Percentiles rank a stretch among this genome's conserved stretches.
phyloP scores from a whole-genome alignment of 2,329 filamentous ascomycete species.

The Fusarium oligoseptatum region DNA sequence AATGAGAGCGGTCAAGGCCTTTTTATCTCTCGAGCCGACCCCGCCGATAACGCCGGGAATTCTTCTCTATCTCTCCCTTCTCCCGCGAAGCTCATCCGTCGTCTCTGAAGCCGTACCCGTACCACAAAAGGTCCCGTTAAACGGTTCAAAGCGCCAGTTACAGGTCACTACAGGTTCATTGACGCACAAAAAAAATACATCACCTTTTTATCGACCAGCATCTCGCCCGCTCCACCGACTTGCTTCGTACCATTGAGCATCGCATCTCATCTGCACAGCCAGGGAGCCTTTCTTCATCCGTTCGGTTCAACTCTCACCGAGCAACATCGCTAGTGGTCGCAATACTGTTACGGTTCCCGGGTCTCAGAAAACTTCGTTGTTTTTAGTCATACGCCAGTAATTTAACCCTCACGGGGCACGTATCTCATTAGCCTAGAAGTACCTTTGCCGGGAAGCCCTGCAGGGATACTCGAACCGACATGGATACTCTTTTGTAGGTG shows the following conservation, averaged over 20 bases:
- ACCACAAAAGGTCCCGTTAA: conserved; percentile 9
- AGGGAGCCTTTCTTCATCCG: neutral
- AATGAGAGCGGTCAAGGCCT: conserved; percentile 6
- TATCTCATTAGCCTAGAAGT: conserved; percentile 3
- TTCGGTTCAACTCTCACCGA: neutral
- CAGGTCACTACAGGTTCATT: neutral
- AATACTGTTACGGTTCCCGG: neutral
- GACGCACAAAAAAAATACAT: neutral
- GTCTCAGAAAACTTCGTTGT: neutral
- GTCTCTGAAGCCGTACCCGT: conserved; percentile 18
- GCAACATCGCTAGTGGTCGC: neutral
- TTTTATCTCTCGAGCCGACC: conserved; percentile 16
- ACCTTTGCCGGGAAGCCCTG: conserved; percentile 2
- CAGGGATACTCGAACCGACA: conserved; percentile 48
- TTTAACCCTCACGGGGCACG: neutral
- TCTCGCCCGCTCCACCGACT: neutral
- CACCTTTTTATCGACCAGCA: neutral
- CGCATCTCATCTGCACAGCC: neutral
- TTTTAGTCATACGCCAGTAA: conserved; percentile 6
- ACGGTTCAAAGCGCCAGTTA: neutral
- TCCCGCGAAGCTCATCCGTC: conserved; percentile 1
- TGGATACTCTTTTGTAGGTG: conserved; percentile 75
- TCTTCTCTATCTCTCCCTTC: conserved; percentile 20
- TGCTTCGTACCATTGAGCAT: neutral
- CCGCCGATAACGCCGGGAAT: conserved; percentile 31